Base-by-base conservation (phyloP, 306 rosid species). In the Prunus fruticosa region DNA sequence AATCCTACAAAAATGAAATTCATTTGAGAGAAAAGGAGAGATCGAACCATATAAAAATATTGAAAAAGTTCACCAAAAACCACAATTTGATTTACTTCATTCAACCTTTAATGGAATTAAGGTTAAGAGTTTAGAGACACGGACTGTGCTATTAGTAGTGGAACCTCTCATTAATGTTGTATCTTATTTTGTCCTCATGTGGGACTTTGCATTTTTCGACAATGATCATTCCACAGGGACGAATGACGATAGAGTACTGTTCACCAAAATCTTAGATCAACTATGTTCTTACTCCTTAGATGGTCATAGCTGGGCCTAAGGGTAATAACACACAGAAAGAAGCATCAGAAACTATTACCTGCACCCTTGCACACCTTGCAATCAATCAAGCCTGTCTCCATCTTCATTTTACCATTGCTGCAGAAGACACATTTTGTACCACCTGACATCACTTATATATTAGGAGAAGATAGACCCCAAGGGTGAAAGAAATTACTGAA, bases 341-440 rank as follows among this genome's bases (percentile, higher is more conserved):
- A 62, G 43, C 16, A 41, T 69, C 32, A 71, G 79, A 81, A 63
- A 72, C 58, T 73, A 66, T 73, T 92, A 95, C 98, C 98, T 91
- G 97, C 88, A 34, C 99, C 99, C 80, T 92, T 95, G 87, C 99
- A 95, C 72, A 95, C 97, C 83, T 81, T 95, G 78, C 98, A 95
- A 74, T 95, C 90, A 76, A 87, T 76, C 83, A 88, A 73, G 71
- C 97, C 93, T 28, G 64, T 74, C 30, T 88, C 97, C 80, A 79
- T 78, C 87, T 92, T 86, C 99, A 92, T 95, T 91, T 95, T 95
- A 69, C 99, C 99, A 56, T 82, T 32, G 74, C 81, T 79, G 72
- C 99, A 95, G 76, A 95, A 95, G 27, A 95, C 88, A 72, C 99
- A 95, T 79, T 92, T 95, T 51, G 93, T 91, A 67, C 99, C 99